phyloP scores from a whole-genome alignment of 2,329 filamentous ascomycete species.

The Zasmidium angulare region DNA sequence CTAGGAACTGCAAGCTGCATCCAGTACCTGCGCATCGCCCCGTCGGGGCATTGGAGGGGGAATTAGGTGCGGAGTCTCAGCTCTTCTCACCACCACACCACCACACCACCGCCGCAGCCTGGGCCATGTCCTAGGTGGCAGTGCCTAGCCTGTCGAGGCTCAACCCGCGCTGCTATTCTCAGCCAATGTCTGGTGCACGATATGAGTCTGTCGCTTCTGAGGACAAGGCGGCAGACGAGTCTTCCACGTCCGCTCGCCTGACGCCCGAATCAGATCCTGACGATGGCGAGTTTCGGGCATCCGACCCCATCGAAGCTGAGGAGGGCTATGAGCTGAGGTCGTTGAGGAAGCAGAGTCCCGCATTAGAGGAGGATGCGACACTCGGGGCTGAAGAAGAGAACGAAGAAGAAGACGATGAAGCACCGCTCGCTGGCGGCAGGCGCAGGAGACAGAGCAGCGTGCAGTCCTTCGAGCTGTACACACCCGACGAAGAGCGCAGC shows the following conservation, averaged over 20 bases:
- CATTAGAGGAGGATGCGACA: neutral
- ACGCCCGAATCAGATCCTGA: slow-evolving; percentile 27
- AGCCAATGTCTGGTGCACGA: slow-evolving; percentile 5
- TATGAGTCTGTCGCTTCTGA: slow-evolving; percentile 4
- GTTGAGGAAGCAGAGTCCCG: slow-evolving; percentile 8
- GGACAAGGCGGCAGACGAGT: slow-evolving; percentile 3
- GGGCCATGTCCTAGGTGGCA: neutral
- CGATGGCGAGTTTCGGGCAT: slow-evolving; percentile 18
- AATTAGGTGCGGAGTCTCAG: too few relatives aligned
- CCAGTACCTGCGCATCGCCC: neutral
- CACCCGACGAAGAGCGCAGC: slow-evolving; percentile 61
- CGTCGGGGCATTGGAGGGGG: too few relatives aligned
- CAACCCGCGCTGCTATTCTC: neutral
- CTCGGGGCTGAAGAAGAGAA: slow-evolving; percentile 9
- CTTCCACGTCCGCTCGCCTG: slow-evolving; percentile 12
- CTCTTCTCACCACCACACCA: too few relatives aligned
- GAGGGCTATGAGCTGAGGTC: slow-evolving; percentile 29
- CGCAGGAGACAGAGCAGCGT: slow-evolving; percentile 20
- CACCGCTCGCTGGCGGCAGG: slow-evolving; percentile 27
- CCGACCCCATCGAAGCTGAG: slow-evolving; percentile 19
- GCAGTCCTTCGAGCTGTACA: slow-evolving; percentile 55
- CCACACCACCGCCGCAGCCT: neutral
- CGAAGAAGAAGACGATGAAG: slow-evolving; percentile 18
- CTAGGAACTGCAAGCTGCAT: neutral
- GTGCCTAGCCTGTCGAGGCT: neutral